Evolutionary conservation across 345 rosid genomes (phyloP).

Genomic region (Mallotus nudiflorus): DNA sequence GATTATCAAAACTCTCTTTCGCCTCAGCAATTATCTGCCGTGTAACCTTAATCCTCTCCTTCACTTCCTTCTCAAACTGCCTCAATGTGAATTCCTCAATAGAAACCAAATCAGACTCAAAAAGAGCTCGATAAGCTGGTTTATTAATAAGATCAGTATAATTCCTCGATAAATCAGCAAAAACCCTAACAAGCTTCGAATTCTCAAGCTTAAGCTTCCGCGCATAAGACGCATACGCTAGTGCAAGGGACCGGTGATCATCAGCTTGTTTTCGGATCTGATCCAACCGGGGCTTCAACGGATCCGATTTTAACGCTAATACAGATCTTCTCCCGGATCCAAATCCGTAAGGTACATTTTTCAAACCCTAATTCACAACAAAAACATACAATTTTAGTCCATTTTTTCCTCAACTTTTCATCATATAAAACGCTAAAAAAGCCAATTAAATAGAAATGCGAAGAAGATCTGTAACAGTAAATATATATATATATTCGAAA

Average conservation of each 20-base stretch:
- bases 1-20: conserved; percentile 92
- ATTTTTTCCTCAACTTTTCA: too few relatives aligned
- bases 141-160: conserved; percentile 80
- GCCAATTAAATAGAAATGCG: background rate
- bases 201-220: conserved; percentile 94
- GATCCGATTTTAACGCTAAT: conserved; percentile 81
- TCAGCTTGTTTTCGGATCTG: conserved; percentile 98
- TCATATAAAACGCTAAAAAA: too few relatives aligned
- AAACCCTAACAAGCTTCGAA: conserved; percentile 78
- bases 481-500: background rate
- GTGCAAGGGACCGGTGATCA: conserved; percentile 76
- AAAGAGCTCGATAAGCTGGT: conserved; percentile 58
- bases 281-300: conserved; percentile 78
- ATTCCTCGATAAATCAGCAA: conserved; percentile 83
- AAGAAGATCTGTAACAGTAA: background rate
- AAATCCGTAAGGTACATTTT: conserved; percentile 36
- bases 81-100: conserved; percentile 69
- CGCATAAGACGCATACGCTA: conserved; percentile 91
- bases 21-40: conserved; percentile 88
- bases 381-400: background rate
- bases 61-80: conserved; percentile 93
- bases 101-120: conserved; percentile 57
- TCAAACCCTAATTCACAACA: conserved; percentile 40
- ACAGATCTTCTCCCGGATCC: conserved; percentile 73
- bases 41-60: conserved; percentile 84